Conservation (phyloP, 306 rosid genomes). For the Prunus fruticosa region DNA sequence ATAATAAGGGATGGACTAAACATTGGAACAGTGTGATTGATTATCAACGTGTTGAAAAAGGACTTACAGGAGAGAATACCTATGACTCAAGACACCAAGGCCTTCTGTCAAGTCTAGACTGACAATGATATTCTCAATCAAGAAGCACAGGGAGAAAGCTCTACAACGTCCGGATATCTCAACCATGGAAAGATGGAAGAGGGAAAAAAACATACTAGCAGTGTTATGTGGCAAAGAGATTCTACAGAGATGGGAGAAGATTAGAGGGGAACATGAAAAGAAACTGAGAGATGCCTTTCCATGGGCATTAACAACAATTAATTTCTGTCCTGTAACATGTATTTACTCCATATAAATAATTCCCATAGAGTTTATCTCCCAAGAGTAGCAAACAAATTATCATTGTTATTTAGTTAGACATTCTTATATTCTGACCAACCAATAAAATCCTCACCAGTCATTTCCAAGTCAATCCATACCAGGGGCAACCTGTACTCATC, state of each 20-base stretch:
- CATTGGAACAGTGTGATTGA: no score
- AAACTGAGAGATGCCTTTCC: background rate
- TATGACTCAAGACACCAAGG: no score
- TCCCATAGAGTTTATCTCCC: background rate
- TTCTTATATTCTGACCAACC: conserved; percentile 3
- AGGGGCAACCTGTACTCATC: conserved; percentile 69
- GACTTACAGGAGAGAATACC: no score
- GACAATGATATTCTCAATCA: no score
- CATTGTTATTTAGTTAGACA: background rate
- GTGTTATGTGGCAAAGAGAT: background rate
- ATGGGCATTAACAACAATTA: background rate
- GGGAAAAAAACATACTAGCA: background rate
- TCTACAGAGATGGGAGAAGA: background rate
- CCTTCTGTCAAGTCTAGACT: no score
- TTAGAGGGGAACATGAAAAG: background rate
- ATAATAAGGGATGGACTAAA: no score
- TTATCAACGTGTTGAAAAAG: no score
- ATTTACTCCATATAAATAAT: background rate
- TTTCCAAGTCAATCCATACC: conserved; percentile 98
- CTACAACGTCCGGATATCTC: no score
- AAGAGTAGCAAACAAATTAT: background rate
- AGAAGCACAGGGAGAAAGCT: no score
- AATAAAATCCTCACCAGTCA: conserved; percentile 67
- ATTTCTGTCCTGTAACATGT: background rate
- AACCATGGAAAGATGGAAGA: background rate